Evolutionary conservation across 2,329 filamentous ascomycete genomes (phyloP).

Genomic region (Phaeosphaeriaceae sp.): DNA sequence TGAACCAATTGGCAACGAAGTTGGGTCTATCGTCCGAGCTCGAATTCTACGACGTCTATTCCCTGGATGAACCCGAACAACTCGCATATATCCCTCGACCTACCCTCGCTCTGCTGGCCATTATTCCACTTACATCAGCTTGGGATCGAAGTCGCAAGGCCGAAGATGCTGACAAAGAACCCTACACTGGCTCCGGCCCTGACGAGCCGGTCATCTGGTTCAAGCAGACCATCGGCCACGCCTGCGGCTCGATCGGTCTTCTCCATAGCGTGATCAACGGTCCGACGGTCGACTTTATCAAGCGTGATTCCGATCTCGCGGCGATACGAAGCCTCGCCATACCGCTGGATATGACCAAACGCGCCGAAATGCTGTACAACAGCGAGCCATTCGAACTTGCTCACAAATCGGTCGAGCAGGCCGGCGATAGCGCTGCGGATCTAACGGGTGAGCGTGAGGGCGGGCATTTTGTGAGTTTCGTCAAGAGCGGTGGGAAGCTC

Average conservation of each 20-base stretch:
- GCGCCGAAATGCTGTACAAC: slow-evolving; percentile 75
- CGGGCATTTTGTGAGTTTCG: slow-evolving; percentile 91
- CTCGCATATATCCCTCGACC: slow-evolving; percentile 57
- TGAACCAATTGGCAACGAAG: slow-evolving; percentile 53
- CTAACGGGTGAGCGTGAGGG: slow-evolving; percentile 73
- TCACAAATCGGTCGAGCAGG: slow-evolving; percentile 72
- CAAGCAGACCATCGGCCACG: slow-evolving; percentile 61
- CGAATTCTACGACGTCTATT: slow-evolving; percentile 59
- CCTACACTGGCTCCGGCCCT: slow-evolving; percentile 53
- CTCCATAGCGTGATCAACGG: slow-evolving; percentile 60
- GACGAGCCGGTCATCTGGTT: slow-evolving; percentile 62
- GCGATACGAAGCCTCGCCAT: slow-evolving; percentile 61
- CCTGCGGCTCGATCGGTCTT: slow-evolving; percentile 62
- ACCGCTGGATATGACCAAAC: slow-evolving; percentile 66
- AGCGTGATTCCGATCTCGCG: slow-evolving; percentile 50
- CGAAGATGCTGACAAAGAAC: slow-evolving; percentile 43
- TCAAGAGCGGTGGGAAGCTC: slow-evolving; percentile 72
- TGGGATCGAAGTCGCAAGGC: slow-evolving; percentile 49
- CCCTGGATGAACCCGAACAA: slow-evolving; percentile 53
- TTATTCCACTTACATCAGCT: slow-evolving; percentile 49
- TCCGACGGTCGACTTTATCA: slow-evolving; percentile 48
- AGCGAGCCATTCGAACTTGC: slow-evolving; percentile 74
- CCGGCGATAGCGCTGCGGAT: too few relatives aligned
- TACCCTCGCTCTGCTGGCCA: slow-evolving; percentile 57
- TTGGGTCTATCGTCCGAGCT: slow-evolving; percentile 55